Percentiles rank a stretch among this genome's conserved stretches.
These are phyloP conservation scores for Colletotrichum salicis DNA, from an alignment of 2,329 filamentous ascomycete genomes.

Conservation along the genomic window DNA sequence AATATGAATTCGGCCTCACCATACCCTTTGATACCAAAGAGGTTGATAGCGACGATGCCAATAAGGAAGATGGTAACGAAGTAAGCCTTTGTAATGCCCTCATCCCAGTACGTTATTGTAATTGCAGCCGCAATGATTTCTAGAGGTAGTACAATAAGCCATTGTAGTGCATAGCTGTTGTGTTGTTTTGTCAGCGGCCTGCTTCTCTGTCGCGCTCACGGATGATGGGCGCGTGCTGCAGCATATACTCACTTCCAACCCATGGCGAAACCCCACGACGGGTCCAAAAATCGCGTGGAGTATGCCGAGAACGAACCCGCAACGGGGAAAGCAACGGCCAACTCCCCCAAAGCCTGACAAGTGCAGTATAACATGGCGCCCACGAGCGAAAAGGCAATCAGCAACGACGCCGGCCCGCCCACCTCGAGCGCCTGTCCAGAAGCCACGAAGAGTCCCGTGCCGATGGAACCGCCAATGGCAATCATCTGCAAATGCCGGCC, in stretches of 20 bases:
- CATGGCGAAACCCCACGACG: slow-evolving; percentile 95
- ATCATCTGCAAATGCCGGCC: slow-evolving; percentile 95
- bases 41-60: slow-evolving; percentile 81
- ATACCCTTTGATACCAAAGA: slow-evolving; percentile 89
- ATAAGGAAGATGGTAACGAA: slow-evolving; percentile 87
- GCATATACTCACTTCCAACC: slow-evolving; percentile 79
- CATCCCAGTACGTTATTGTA: slow-evolving; percentile 84
- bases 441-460: slow-evolving; percentile 89
- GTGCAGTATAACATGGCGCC: slow-evolving; percentile 92
- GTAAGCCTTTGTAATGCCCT: slow-evolving; percentile 71
- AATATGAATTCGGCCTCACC: slow-evolving; percentile 92
- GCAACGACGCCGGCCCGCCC: slow-evolving; percentile 81
- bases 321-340: slow-evolving; percentile 90
- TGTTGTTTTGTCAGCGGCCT: neutral
- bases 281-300: slow-evolving; percentile 91
- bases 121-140: slow-evolving; percentile 90
- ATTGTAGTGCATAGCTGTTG: slow-evolving; percentile 82
- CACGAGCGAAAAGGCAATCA: slow-evolving; percentile 82
- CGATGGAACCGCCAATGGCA: slow-evolving; percentile 92
- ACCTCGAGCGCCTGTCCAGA: slow-evolving; percentile 76
- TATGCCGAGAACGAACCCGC: slow-evolving; percentile 93
- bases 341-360: slow-evolving; percentile 89
- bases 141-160: slow-evolving; percentile 84
- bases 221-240: neutral
- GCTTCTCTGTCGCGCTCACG: neutral